Base-by-base conservation (phyloP, 108 stramenopile species). In the Chaetoceros tenuissimus region DNA sequence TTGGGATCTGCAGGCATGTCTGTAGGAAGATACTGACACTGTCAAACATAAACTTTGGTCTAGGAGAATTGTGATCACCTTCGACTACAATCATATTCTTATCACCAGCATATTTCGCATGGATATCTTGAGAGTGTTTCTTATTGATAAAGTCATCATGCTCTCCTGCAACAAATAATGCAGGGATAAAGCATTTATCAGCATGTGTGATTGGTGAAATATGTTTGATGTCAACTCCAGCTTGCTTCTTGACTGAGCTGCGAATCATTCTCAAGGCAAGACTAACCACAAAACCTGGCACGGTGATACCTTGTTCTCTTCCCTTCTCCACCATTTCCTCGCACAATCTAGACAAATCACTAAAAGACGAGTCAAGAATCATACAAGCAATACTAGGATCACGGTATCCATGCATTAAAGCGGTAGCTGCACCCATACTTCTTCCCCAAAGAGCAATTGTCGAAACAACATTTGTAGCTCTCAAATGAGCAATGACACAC, bases 401-500 rank as follows among this genome's bases (percentile, higher is more conserved):
- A n/a, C 96, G 74, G 63, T 95, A 90, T 2, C 91, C 94, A 72
- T 97, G 96, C 89, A 99, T 82, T 29, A 99, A 78, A 1, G 97
- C 92, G 16, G 97, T 99, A 24, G 94, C 99, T 47, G 99, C 99
- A 34, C 99, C 99, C 99, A 99, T 99, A 27, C 79, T 82, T 49
- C 99, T 76, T 21, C 99, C 99, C 99, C 99, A 99, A 5, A 99
- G 65, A 17, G 94, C 99, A 68, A 99, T 95, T 16, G 93, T 94
- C 27, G 74, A 75, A 24, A 94, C 89, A 17, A 89, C 82, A 70
- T 94, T 92, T 0, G 92, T 90, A 10, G 80, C 79, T 24, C 99
- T 77, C 52, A 99, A 72, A 67, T 97, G 84, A 16, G 89, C 85
- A 48, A 96, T 69, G 34, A 94, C 89, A 67, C 87, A 85, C 49